Base-by-base conservation (phyloP, 2,329 filamentous ascomycete species). In the Boeremia lycopersici region DNA sequence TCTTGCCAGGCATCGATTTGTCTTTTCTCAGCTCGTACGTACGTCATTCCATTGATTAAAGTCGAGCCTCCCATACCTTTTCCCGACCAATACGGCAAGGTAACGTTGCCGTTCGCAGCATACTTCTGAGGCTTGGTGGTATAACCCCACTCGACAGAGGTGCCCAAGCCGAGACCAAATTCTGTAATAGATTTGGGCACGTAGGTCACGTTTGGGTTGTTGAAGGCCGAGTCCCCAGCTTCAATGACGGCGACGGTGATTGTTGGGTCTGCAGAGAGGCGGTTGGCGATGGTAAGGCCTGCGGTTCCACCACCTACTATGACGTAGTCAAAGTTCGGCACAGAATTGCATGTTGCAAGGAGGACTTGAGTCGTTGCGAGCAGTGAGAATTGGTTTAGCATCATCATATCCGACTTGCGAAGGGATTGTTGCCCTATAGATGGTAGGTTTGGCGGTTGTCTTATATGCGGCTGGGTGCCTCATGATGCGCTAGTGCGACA, bases 61-160 rank as follows among this genome's bases (percentile, higher is more conserved):
- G 74, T 77, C 3, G 76, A 76, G 6, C 77, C 79, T 38, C 76
- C 76, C 2, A 79, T 59, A 0, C 74, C 77, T 56, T 76, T 79
- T 2, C 77, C 78, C n/a, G 75, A 74, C 47, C 67, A 67, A 40
- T 78, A 66, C 4, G 61, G 62, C 30, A 76, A 60, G 0, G 47
- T 43, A n/a, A 49, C 9, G 34, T 40, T 57, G 4, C 30, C 51
- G 25, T 68, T 66, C 8, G 60, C 68, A 2, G 64, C 72, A 64
- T 76, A 76, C 25, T 63, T 71, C 54, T 80, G 78, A 12, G 69
- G 67, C 5, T 62, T 70, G 17, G 72, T 77, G 48, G 68, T 52
- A 40, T 78, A 79, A 2, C 64, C 62, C 76, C 75, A 80, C 55
- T 79, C 77, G 26, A 79, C 73, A 2, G 61, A 50, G 0, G 68